Evolutionary conservation across 345 rosid species (phyloP).

Genomic region (Salix purpurea): DNA sequence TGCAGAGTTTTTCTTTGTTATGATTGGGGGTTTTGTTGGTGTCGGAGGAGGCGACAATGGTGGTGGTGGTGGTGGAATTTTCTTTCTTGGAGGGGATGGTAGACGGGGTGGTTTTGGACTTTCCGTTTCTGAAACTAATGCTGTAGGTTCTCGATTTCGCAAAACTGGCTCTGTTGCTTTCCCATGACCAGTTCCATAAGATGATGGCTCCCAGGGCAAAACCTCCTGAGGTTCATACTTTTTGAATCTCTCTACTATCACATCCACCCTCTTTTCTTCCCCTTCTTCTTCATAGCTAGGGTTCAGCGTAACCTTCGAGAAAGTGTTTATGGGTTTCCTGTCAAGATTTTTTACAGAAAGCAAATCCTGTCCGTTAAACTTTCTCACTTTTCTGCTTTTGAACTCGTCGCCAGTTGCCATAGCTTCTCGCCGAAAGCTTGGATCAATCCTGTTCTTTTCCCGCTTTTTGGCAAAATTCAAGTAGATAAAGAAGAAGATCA

Average conservation of each 20-base stretch:
- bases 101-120: conserved; percentile 1
- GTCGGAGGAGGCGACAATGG: conserved; percentile 6
- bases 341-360: conserved; percentile 45
- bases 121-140: neutral
- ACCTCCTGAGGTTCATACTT: conserved; percentile 6
- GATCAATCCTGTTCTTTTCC: conserved; percentile 4
- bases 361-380: conserved; percentile 48
- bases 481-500: conserved; percentile 30
- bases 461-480: conserved; percentile 5
- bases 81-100: neutral
- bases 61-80: conserved; percentile 3
- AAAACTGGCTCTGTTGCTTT: neutral
- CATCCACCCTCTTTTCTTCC: conserved; percentile 29
- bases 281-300: conserved; percentile 35
- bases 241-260: conserved; percentile 1
- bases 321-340: conserved; percentile 17
- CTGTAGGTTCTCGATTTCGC: neutral
- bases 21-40: neutral
- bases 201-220: conserved; percentile 7
- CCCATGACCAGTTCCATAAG: neutral
- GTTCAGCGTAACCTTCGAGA: conserved; percentile 37
- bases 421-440: conserved; percentile 33
- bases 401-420: conserved; percentile 30
- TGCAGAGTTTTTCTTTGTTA: neutral
- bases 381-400: conserved; percentile 36